Evolutionary conservation across 2,329 filamentous ascomycete genomes (phyloP), one percentile per base, ranked within the genome.

Genomic region (Sclerotinia glacialis): DNA sequence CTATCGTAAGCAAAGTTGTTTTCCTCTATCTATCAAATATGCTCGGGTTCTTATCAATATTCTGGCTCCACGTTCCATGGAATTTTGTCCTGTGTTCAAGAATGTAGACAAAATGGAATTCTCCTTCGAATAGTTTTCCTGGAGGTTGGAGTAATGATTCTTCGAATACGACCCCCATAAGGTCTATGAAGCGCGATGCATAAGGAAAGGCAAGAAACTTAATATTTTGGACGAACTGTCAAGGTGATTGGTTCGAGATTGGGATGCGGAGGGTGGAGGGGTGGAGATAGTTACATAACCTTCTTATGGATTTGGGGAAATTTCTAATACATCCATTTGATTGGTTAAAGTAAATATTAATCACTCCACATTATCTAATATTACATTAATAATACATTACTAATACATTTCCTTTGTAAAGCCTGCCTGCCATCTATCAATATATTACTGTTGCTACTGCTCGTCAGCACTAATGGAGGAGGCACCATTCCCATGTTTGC

Each of bases 21-120:
- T 54, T 47, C 2, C 42, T 59, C 31, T 47, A 26, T 59, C 26
- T 34, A 26, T 16, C n/a, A 26, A 21, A 21, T 34, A 47, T 26
- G 37, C 42, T 60, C 44, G 28, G 28, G 14, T 60, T 21, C 56
- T 37, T 49, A 34, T 54, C 28, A 16, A 54, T n/a, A 18, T 54
- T 54, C 21, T 23, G 46, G 21, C 42, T 60, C 5, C 14, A n/a
- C 56, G 56, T 18, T 60, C 28, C 56, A 60, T 60, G 56, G 44
- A 47, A 23, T 4, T 28, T 28, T 26, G 18, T n/a, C 21, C 21
- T 4, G 53, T 56, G n/a, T 26, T 44, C n/a, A 56, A 34, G 37
- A 28, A 42, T 7, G 44, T 49, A 49, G 18, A 23, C 37, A 28
- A 37, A 34, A n/a, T 28, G n/a, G 44, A 47, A 26, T 37, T 34